Base-by-base conservation (phyloP, 306 rosid species). In the Luffa acutangula region DNA sequence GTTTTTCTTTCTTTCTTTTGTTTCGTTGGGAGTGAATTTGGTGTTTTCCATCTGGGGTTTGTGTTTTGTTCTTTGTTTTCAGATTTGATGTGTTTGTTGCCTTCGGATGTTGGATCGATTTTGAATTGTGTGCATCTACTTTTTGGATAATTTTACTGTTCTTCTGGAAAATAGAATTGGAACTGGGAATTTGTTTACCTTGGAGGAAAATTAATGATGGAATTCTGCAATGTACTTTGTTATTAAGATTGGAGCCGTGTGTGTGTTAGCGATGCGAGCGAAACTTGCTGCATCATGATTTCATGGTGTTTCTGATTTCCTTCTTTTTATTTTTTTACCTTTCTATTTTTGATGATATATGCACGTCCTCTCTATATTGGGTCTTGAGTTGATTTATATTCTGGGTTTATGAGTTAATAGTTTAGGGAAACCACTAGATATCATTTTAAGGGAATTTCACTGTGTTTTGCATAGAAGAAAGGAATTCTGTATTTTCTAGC, bases 71-170 rank as follows among this genome's bases (percentile, higher is more conserved):
- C n/a, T 73, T 46, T 73, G n/a, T 31, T 5, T 33, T 5, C 42
- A 48, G 77, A 46, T 74, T 49, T 51, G 60, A 49, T 49, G 10
- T 74, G 7, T 74, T 74, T 49, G 49, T 51, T 48, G 39, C 9
- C 6, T 72, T 72, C 13, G 3, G 57, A 49, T 74, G 62, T 51
- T 74, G 78, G 62, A 74, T 74, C 60, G 78, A 51, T 74, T 69
- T 69, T 74, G 78, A 74, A 48, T 74, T 33, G 14, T 74, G 58
- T 74, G 58, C 41, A 33, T 48, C 43, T 74, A 33, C 17, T n/a
- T 48, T 45, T 51, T 51, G 46, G 78, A 74, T 74, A 3, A 13
- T 51, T 71, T 17, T 51, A 74, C 31, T 31, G 62, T 48, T 51
- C 78, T 74, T 25, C 11, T 20, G 53, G 59, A 43, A 46, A 48